Percentiles rank a stretch among this genome's conserved stretches.
Evolutionary conservation across 164 flowering plant genomes (phyloP).

Genomic region (Kingdonia uniflora): DNA sequence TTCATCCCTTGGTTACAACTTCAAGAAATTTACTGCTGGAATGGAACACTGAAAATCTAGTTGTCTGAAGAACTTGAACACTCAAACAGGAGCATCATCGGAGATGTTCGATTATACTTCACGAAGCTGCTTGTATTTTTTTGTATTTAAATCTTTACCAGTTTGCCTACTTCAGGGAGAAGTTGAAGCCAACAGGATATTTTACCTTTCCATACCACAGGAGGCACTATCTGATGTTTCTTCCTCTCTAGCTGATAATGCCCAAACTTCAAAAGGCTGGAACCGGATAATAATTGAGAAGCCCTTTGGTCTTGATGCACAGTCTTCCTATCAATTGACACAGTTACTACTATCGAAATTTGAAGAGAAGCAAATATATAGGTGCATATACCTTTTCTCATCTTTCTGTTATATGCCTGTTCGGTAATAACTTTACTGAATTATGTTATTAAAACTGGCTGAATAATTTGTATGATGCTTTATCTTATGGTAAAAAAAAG

Average conservation of each 20-base stretch:
- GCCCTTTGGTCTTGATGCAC: slow-evolving; percentile 46
- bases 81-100: too few species aligned
- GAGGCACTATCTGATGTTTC: slow-evolving; percentile 54
- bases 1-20: too few species aligned
- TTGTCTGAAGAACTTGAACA: too few species aligned
- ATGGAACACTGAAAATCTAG: too few species aligned
- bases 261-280: slow-evolving; percentile 47
- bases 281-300: slow-evolving; percentile 53
- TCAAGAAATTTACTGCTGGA: too few species aligned
- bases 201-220: slow-evolving; percentile 62
- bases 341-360: slow-evolving; percentile 35
- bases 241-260: slow-evolving; percentile 29
- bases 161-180: slow-evolving; percentile 34
- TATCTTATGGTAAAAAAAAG: too few species aligned
- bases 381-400: slow-evolving; percentile 18
- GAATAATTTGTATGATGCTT: neutral
- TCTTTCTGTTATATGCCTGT: neutral
- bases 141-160: too few species aligned
- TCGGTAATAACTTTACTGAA: too few species aligned
- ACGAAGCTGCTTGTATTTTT: too few species aligned
- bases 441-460: too few species aligned
- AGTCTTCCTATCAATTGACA: slow-evolving; percentile 31
- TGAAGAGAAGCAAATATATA: slow-evolving; percentile 50
- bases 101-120: too few species aligned
- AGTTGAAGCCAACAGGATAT: slow-evolving; percentile 43